Evolutionary conservation across 1,284 basidiomycete species (phyloP), one percentile per base, ranked within the genome.

Genomic region (Heliocybe sulcata): DNA sequence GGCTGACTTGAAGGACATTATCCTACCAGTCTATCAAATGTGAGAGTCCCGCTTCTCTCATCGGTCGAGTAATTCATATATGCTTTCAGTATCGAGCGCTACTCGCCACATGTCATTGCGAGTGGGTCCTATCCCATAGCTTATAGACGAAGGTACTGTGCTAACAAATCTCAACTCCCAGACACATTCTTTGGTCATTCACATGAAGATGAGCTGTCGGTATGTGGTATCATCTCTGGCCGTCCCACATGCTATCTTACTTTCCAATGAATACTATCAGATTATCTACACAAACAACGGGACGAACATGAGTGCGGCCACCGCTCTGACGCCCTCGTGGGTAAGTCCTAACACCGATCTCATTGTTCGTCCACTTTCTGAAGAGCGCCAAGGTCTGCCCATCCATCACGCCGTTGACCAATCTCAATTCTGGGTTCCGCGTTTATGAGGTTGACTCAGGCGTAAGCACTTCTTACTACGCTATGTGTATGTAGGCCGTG

Each of bases 131-230:
- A 49, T 29, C 10, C 1, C 48, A 45, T 45, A 38, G 20, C 52
- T 16, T 31, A 59, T 48, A 58, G 19, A 27, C 59, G 8, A 56
- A 38, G 9, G 1, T 27, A 22, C n/a, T 26, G 10, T 14, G 58
- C 25, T 56, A 29, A 49, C 14, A 11, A 20, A 26, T 47, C 14
- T 4, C 47, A 14, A 49, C 35, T 45, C 47, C 20, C 55, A 86
- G 84, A 79, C 59, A 81, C 90, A 47, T 90, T 92, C 72, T 91
- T 79, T 62, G 90, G 90, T 1, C 90, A 92, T 65, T 85, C 87
- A 1, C 90, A 92, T 59, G 88, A 92, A 65, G 90, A 92, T 65
- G 79, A 90, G 67, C 66, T 89, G 54, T 82, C 81, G 19, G 85
- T 85, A 58, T 48, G 79, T 69, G 11, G 8, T 49, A 14, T 12